Percentiles rank a stretch among this genome's conserved stretches.
Conservation (phyloP, 129 eudicot species). For the Daucus carota region DH1_v3.0 NC_030389.2:36211001-36211500, state of each 20-base stretch:
- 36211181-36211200: not conserved
- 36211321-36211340: conserved; percentile 47
- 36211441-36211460: conserved; percentile 58
- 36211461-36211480: conserved; percentile 60
- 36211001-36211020: conserved; percentile 1
- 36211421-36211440: conserved; percentile 39
- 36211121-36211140: conserved; percentile 1
- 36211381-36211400: conserved; percentile 37
- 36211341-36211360: conserved; percentile 41
- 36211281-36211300: conserved; percentile 61
- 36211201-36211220: not conserved
- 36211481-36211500: conserved; percentile 43
- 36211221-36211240: conserved; percentile 43
- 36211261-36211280: conserved; percentile 55
- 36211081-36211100: conserved; percentile 30
- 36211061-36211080: conserved; percentile 51
- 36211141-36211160: not conserved
- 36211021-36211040: conserved; percentile 17
- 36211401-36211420: conserved; percentile 53
- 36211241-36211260: conserved; percentile 51
- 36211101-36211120: not conserved
- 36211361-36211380: conserved; percentile 53
- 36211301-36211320: conserved; percentile 39
- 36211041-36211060: conserved; percentile 18
- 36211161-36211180: conserved; percentile 7